Evolutionary conservation across 805 yeast species (phyloP).

Genomic region (Ogataea dorogensis): DNA sequence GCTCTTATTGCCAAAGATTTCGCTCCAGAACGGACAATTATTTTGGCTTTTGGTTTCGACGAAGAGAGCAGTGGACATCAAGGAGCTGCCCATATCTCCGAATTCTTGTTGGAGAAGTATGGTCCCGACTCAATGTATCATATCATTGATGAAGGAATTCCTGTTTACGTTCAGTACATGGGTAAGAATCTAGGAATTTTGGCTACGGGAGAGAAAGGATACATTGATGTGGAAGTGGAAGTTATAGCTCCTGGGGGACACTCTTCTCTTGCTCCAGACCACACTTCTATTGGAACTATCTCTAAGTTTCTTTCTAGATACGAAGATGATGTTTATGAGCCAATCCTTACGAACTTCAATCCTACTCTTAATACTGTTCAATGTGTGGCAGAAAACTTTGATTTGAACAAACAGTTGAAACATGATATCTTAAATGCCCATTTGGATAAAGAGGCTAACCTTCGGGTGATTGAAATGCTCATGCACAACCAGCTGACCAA

Average conservation of each 20-base stretch:
- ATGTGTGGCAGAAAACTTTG: slow-evolving; percentile 59
- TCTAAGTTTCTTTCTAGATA: slow-evolving; percentile 54
- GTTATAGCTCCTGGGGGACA: slow-evolving; percentile 58
- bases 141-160: slow-evolving; percentile 55
- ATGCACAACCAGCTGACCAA: slow-evolving; percentile 17
- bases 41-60: slow-evolving; percentile 73
- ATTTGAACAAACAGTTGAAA: slow-evolving; percentile 29
- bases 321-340: slow-evolving; percentile 55
- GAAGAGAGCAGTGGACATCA: slow-evolving; percentile 68
- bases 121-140: slow-evolving; percentile 62
- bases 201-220: slow-evolving; percentile 49
- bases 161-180: slow-evolving; percentile 32
- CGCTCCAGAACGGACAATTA: slow-evolving; percentile 58
- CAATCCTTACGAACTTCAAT: slow-evolving; percentile 48
- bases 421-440: slow-evolving; percentile 39
- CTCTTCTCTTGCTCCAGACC: slow-evolving; percentile 60
- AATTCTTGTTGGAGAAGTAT: slow-evolving; percentile 47
- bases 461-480: slow-evolving; percentile 26
- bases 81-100: slow-evolving; percentile 58
- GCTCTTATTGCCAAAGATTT: slow-evolving; percentile 45
- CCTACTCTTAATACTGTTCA: slow-evolving; percentile 59
- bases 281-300: slow-evolving; percentile 74
- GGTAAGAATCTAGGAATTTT: slow-evolving; percentile 43
- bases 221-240: slow-evolving; percentile 43
- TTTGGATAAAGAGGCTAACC: slow-evolving; percentile 35